These are phyloP conservation scores for Prasinococcaceae sp. DNA, from an alignment of 139 green algal species.

Conservation along the genomic window DNA sequence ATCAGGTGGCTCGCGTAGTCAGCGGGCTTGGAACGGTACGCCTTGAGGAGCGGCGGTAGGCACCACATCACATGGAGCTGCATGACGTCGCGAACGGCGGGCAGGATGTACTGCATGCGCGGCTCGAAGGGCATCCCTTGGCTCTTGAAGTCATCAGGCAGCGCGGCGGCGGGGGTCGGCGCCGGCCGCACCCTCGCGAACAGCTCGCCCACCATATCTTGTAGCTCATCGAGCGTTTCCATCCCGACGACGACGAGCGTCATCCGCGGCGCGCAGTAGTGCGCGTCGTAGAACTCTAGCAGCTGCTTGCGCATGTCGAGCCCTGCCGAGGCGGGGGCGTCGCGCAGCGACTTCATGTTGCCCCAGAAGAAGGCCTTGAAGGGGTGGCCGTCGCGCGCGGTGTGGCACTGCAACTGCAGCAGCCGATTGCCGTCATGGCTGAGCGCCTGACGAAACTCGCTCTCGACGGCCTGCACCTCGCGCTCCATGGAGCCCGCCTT, in stretches of 20 bases:
- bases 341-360: constrained; percentile 59
- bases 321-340: constrained; percentile 36
- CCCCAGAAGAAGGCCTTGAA: constrained; percentile 84
- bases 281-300: constrained; percentile 61
- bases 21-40: constrained; percentile 68
- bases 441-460: constrained; percentile 39
- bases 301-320: constrained; percentile 51
- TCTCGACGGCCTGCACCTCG: constrained; percentile 60
- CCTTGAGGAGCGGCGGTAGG: constrained; percentile 52
- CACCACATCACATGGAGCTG: constrained; percentile 57
- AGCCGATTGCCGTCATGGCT: constrained; percentile 71
- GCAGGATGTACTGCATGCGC: constrained; percentile 37
- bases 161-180: not conserved
- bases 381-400: constrained; percentile 42
- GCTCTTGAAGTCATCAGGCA: not conserved
- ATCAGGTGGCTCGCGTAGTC: constrained; percentile 85
- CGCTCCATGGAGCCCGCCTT: constrained; percentile 66
- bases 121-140: not conserved
- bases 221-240: constrained; percentile 57
- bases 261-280: constrained; percentile 85
- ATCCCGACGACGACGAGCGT: constrained; percentile 78
- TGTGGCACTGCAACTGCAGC: constrained; percentile 74
- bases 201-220: constrained; percentile 45
- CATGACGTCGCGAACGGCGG: constrained; percentile 66
- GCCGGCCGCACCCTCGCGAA: constrained; percentile 14